Evolutionary conservation across 192 early-diverging fungal species (phyloP), one percentile per base, ranked within the genome.

Genomic region (Diversispora eburnea): DNA sequence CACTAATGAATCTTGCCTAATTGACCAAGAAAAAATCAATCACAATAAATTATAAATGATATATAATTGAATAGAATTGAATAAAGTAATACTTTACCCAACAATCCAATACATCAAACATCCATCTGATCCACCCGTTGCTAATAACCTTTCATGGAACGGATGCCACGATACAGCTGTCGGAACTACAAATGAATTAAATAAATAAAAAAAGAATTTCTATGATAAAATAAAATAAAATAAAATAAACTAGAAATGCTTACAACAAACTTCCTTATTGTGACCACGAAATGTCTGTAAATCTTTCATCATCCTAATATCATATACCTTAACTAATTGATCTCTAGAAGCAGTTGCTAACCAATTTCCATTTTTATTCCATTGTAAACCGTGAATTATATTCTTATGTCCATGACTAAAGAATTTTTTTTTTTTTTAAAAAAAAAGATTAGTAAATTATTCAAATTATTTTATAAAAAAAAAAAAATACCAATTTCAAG

Each of bases 341-440:
- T 99, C 98, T 67, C 95, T 81, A 51, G 91, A 93, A 0, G 92
- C 93, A 13, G 91, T 95, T 3, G 92, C 87, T 3, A 99, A 82
- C 98, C 98, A 99, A 76, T 95, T 92, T 19, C 98, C 98, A 82
- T 99, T 99, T 54, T 87, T 88, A 79, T 99, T 99, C 96, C 96
- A 99, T 76, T 93, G 82, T 7, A 97, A 79, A 3, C 87, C 87
- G n/a, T 91, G 79, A 49, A 99, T 91, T 3, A 94, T 90, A 78
- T 96, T 96, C 76, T 97, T 96, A 78, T 98, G 95, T 0, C 95
- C 93, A 71, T 95, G 92, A 6, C 91, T 92, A 67, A 41, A 17
- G 41, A 39, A 33, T 33, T 33, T 33, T 33, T 33, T 33, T 33
- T 33, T 33, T 41, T 52, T 46, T 19, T 22, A 58, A n/a, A 55